A percentile compares a stretch with the other conserved stretches of the same genome.
Evolutionary conservation across 768 basidiomycete species (phyloP).

Genomic region (Rhodocollybia butyracea): DNA sequence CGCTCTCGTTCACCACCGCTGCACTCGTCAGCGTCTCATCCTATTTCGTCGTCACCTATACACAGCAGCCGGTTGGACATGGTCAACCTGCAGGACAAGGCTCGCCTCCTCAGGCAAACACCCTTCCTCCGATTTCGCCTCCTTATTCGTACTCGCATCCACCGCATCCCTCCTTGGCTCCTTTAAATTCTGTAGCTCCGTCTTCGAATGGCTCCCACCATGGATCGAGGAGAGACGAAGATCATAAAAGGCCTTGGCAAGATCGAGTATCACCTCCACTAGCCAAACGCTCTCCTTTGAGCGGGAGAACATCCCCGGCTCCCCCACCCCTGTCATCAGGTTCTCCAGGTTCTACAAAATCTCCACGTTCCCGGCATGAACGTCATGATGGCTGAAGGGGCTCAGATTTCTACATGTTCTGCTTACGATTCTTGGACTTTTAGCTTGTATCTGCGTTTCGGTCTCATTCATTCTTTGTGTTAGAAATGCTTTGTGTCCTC

Average conservation of each 20-base stretch:
- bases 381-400: neutral
- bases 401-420: neutral
- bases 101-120: neutral
- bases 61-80: neutral
- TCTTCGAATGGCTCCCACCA: neutral
- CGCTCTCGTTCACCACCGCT: slow-evolving; percentile 45
- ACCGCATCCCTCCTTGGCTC: slow-evolving; percentile 4
- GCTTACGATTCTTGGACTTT: neutral
- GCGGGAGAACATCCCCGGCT: neutral
- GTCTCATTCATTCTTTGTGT: neutral
- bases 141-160: slow-evolving; percentile 9
- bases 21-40: slow-evolving; percentile 24
- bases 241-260: slow-evolving; percentile 5
- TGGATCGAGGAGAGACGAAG: neutral
- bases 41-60: slow-evolving; percentile 13
- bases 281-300: neutral
- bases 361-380: neutral
- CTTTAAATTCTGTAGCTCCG: slow-evolving; percentile 1
- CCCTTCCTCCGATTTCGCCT: slow-evolving; percentile 8
- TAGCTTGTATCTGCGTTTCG: neutral
- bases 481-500: too few relatives aligned
- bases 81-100: neutral
- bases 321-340: neutral
- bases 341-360: neutral
- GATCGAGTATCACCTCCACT: neutral